Conservation (phyloP, 2,329 filamentous ascomycete species). For the Dichotomopilus funicola region DNA sequence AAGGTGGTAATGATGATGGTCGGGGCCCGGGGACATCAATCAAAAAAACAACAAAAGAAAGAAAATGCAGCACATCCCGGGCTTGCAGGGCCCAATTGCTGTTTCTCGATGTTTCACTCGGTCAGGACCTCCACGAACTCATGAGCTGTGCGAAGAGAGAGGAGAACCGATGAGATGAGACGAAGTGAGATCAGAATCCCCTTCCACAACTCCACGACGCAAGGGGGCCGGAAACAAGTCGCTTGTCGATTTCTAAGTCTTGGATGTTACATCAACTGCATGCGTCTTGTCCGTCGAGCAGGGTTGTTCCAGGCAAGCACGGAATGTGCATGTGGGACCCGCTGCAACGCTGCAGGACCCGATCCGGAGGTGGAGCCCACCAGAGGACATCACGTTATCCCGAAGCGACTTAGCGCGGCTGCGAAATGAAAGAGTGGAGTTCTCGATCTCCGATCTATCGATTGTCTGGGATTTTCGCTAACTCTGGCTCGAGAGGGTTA, state of each 20-base stretch:
- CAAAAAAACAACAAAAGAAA: background rate
- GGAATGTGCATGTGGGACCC: slow-evolving; percentile 7
- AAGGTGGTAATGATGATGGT: slow-evolving; percentile 7
- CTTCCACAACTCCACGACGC: too few species aligned
- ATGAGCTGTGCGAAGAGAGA: background rate
- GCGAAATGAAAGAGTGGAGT: too few species aligned
- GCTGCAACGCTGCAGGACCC: background rate
- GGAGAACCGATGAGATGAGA: background rate
- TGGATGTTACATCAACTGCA: slow-evolving; percentile 9
- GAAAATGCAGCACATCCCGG: slow-evolving; percentile 12
- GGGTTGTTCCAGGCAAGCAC: slow-evolving; percentile 4
- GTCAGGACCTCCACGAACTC: slow-evolving; percentile 5
- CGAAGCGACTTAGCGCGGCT: too few species aligned
- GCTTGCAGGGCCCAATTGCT: slow-evolving; percentile 11
- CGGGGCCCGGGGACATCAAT: background rate
- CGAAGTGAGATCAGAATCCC: background rate
- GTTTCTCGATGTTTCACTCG: slow-evolving; percentile 14
- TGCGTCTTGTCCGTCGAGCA: slow-evolving; percentile 1
- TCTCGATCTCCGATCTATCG: too few species aligned
- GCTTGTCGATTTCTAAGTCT: slow-evolving; percentile 8
- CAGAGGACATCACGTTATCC: too few species aligned
- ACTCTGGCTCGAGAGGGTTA: too few species aligned
- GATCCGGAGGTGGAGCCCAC: slow-evolving; percentile 1
- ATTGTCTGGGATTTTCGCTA: too few species aligned
- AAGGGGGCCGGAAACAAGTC: slow-evolving; percentile 7